A percentile compares a stretch with the other conserved stretches of the same genome.
Conservation (phyloP, 192 early-diverging fungal genomes). For the Backusella tarrabulga region DNA sequence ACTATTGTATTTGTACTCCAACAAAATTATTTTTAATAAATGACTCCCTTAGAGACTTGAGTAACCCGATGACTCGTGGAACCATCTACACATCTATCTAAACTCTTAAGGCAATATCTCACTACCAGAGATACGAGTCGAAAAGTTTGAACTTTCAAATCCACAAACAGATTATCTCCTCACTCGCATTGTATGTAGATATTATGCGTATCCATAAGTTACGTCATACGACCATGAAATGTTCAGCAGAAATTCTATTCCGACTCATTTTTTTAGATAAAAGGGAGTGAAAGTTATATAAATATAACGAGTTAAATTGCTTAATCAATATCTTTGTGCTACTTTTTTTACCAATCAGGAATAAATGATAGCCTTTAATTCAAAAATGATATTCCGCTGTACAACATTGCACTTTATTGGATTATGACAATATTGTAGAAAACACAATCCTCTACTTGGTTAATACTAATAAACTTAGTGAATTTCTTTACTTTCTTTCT, state of each 20-base stretch:
- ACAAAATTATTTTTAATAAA: too few relatives aligned
- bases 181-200: too few relatives aligned
- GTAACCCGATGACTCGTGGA: too few relatives aligned
- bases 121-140: too few relatives aligned
- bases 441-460: neutral
- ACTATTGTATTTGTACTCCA: too few relatives aligned
- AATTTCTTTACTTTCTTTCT: neutral
- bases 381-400: constrained; percentile 1
- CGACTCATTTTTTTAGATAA: neutral
- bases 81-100: too few relatives aligned
- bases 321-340: neutral
- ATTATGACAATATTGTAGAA: neutral
- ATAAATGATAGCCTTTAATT: neutral
- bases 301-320: neutral
- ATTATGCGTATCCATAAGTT: too few relatives aligned
- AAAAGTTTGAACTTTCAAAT: too few relatives aligned
- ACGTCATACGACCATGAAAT: too few relatives aligned
- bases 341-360: neutral
- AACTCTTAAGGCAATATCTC: too few relatives aligned
- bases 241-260: neutral
- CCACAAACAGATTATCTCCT: too few relatives aligned
- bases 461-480: neutral
- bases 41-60: too few relatives aligned
- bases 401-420: neutral
- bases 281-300: neutral